These are phyloP conservation scores for Kodamaea sp. DNA, from an alignment of 1,139 yeast genomes.

Conservation along the genomic window DNA sequence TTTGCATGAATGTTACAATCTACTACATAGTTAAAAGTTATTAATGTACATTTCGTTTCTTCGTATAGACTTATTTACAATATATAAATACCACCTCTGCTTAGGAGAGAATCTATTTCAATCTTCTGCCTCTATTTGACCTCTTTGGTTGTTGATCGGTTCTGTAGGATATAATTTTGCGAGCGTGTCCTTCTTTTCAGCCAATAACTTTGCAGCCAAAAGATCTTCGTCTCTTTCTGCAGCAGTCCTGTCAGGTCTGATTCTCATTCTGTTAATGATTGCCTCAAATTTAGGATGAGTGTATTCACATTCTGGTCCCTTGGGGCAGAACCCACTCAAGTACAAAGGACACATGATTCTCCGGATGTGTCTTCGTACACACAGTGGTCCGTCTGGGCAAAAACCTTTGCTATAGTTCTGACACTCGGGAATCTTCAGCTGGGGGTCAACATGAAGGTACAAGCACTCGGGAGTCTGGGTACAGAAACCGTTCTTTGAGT, in stretches of 20 bases:
- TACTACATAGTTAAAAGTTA: not conserved
- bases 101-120: conserved; percentile 1
- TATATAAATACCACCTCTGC: conserved; percentile 6
- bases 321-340: conserved; percentile 91
- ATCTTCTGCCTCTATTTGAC: not conserved
- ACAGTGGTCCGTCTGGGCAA: conserved; percentile 89
- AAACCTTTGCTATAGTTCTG: conserved; percentile 82
- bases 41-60: conserved; percentile 7
- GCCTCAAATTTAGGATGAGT: conserved; percentile 61
- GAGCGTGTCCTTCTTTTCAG: conserved; percentile 9
- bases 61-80: conserved; percentile 2
- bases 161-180: conserved; percentile 1
- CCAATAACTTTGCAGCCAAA: conserved; percentile 9
- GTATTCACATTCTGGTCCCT: conserved; percentile 59
- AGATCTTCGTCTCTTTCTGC: conserved; percentile 11
- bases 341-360: conserved; percentile 80
- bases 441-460: conserved; percentile 89
- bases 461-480: conserved; percentile 95
- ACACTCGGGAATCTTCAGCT: conserved; percentile 84
- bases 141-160: not conserved
- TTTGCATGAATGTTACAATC: not conserved
- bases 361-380: conserved; percentile 80
- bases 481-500: conserved; percentile 85
- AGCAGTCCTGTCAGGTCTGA: conserved; percentile 44
- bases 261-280: conserved; percentile 46